Evolutionary conservation across 129 eudicot species (phyloP).

Genomic region (Arctium lappa): DNA sequence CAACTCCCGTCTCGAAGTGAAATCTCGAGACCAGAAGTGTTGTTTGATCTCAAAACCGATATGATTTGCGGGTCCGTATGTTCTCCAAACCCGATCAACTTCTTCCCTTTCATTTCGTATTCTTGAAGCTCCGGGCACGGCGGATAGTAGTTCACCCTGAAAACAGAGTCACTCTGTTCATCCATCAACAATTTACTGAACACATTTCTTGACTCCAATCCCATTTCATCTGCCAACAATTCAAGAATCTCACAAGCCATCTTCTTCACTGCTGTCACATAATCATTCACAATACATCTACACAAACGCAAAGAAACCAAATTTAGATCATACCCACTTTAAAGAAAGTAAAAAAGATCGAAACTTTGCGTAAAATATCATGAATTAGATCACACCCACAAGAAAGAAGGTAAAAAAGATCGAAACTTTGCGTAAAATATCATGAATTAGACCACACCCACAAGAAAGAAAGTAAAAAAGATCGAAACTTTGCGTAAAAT

Average conservation of each 20-base stretch:
- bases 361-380: not conserved
- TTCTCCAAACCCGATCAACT: conserved; percentile 68
- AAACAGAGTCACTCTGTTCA: conserved; percentile 84
- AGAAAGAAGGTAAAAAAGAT: not conserved
- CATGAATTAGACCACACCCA: too few species aligned
- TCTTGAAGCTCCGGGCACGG: conserved; percentile 47
- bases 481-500: too few species aligned
- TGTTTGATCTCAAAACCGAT: conserved; percentile 70
- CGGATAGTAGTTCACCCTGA: conserved; percentile 75
- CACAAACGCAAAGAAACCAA: not conserved
- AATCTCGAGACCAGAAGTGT: conserved; percentile 78
- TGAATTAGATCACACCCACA: not conserved
- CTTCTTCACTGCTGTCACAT: conserved; percentile 53
- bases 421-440: too few species aligned
- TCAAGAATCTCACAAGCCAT: conserved; percentile 80
- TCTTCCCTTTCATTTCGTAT: conserved; percentile 20
- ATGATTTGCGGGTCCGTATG: conserved; percentile 93
- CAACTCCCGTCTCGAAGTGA: conserved; percentile 50
- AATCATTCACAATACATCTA: conserved; percentile 45
- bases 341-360: not conserved
- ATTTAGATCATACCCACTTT: not conserved
- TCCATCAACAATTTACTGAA: conserved; percentile 72
- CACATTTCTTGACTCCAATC: conserved; percentile 46
- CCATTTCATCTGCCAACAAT: conserved; percentile 63
- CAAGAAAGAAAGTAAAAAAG: too few species aligned